Evolutionary conservation across 1,139 yeast genomes (phyloP), one percentile per base, ranked within the genome.

Genomic region (Nadsonia starkeyi-henricii): DNA sequence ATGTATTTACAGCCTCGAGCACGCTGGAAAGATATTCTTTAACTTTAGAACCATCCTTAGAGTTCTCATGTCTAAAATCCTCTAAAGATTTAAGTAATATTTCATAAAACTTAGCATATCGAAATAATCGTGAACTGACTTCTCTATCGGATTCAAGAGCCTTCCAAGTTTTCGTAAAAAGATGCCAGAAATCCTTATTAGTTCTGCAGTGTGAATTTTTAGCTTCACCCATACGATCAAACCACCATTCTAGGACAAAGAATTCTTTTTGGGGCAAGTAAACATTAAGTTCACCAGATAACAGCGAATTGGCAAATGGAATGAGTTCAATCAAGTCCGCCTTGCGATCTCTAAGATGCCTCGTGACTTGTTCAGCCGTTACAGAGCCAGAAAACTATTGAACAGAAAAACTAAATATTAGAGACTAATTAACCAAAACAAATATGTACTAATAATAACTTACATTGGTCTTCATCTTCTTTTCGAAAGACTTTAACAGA

Each of bases 221-320:
- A 36, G 51, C 49, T 21, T 54, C 54, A 19, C 54, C 73, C 55
- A 85, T 63, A 54, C 89, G 70, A 57, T 85, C 93, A 52, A 79
- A 69, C 2, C 83, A 55, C 56, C 88, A 71, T 48, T 83, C 89
- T 42, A 83, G 66, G 2, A 85, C 64, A 50, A 86, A 85, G 0
- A 65, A 58, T 15, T 74, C 71, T 48, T 69, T 70, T 51, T 80
- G 75, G 2, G 95, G 96, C 13, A 86, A 72, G 52, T 72, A 72
- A 0, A 78, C 68, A 1, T 67, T 57, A 17, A 69, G 57, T 12
- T 66, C 52, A 5, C 68, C 70, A 13, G 67, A 63, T 1, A 78
- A 55, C 9, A 82, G 61, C 8, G 64, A 59, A 26, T 62, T 60
- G 1, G 82, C 73, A 2, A 69, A 47, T n/a, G 46, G 46, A 28